Base-by-base conservation (phyloP, 1,284 basidiomycete genomes). In the Schizophyllum amplum region DNA sequence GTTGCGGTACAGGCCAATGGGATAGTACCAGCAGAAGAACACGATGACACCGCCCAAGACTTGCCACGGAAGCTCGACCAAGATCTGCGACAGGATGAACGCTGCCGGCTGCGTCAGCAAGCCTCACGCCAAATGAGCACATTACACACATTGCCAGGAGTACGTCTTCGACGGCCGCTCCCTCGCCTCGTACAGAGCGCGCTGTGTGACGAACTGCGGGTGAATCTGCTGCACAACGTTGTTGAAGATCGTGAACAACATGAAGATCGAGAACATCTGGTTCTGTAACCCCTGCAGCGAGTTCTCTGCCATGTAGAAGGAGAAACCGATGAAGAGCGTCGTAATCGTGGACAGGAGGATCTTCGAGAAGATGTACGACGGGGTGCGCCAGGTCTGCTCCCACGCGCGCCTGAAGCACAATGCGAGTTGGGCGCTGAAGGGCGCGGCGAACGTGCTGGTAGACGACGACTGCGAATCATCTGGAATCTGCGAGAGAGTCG, bases 81-180 rank as follows among this genome's bases (percentile, higher is more conserved):
- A 64, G 57, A 88, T 75, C 61, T 87, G 85, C 0, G 83, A 74
- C 0, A 82, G 76, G 51, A 85, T 67, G 51, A 94, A 79, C 1
- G 88, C 83, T 5, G 83, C 76, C 3, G 2, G 11, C 33, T 9
- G 11, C 3, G 7, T 42, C 7, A 42, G 33, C 7, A 42, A n/a
- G n/a, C n/a, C n/a, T 9, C 33, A 42, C 33, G 3, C 17, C 33
- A 2, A 17, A 2, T 9, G 7, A 42, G 13, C 33, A 3, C 33
- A 3, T 13, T 9, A 42, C 7, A 3, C 7, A 42, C 33, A 9
- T 42, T 42, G 33, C 93, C 93, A 95, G 53, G 82, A 83, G 73
- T 94, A 95, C 66, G 90, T 90, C 65, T 83, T 81, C 57, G 81
- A 81, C 0, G 86, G 78, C 1, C 83, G 79, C 68, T 92, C 90